These are phyloP conservation scores for Cucurbita maxima DNA, from an alignment of 306 rosid species.

Conservation along the genomic window DNA sequence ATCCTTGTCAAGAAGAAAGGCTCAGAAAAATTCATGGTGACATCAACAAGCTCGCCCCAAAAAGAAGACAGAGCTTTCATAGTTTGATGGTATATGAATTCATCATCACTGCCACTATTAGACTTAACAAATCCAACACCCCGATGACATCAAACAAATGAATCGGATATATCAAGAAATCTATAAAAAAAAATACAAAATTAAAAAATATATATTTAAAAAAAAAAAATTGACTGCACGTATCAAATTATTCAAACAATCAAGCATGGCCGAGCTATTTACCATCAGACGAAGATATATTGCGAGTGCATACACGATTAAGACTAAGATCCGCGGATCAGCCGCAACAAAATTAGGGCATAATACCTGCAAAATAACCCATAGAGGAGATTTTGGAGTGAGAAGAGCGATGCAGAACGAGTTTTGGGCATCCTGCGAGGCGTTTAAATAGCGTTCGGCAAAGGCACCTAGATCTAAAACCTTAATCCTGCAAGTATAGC, in stretches of 20 bases:
- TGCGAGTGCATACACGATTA: background rate
- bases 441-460: background rate
- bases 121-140: background rate
- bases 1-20: conserved; percentile 4
- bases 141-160: background rate
- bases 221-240: too few relatives aligned
- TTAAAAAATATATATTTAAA: too few relatives aligned
- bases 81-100: conserved; percentile 76
- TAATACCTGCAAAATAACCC: background rate
- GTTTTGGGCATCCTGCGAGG: background rate
- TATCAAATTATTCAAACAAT: background rate
- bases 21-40: conserved; percentile 33
- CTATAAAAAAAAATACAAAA: background rate
- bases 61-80: conserved; percentile 35
- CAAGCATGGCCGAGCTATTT: background rate
- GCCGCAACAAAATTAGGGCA: background rate
- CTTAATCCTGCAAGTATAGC: background rate
- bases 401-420: background rate
- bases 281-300: background rate
- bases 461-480: background rate
- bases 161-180: background rate
- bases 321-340: background rate
- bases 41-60: conserved; percentile 53
- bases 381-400: too few relatives aligned
- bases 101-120: conserved; percentile 38